Percentiles rank a stretch among this genome's conserved stretches.
Conservation (phyloP, 306 rosid species). For the Lathyrus sativus region DNA sequence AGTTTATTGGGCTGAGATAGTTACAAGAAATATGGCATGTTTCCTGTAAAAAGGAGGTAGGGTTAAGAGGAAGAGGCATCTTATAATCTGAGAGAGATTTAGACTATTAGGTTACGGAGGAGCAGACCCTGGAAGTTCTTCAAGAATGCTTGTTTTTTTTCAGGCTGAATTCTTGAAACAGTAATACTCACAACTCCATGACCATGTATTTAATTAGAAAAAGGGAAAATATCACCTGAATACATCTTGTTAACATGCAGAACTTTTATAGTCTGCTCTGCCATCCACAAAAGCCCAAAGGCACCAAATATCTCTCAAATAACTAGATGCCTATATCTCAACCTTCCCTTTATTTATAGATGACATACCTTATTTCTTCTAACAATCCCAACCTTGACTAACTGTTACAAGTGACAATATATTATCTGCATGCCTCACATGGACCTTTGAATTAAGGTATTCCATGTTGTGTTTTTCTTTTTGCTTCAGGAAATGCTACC, state of each 20-base stretch:
- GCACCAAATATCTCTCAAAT: constrained; percentile 2
- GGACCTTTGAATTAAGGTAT: constrained; percentile 18
- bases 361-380: constrained; percentile 1
- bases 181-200: not conserved
- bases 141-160: not conserved
- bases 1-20: not conserved
- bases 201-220: not conserved
- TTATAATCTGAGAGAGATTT: not conserved
- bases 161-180: not conserved
- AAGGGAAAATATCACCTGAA: not conserved
- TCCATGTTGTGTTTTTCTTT: constrained; percentile 3
- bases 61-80: constrained; percentile 6
- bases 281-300: not conserved
- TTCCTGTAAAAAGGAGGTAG: not conserved
- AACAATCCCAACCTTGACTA: not conserved
- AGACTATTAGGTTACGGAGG: not conserved
- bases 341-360: not conserved
- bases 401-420: not conserved
- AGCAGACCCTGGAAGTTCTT: constrained; percentile 5
- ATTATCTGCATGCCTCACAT: constrained; percentile 14
- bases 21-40: constrained; percentile 2
- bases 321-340: not conserved
- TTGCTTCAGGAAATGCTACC: constrained; percentile 19
- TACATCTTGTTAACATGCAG: not conserved
- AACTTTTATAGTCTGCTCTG: constrained; percentile 7